Evolutionary conservation across 2,329 filamentous ascomycete genomes (phyloP).

Genomic region (Penicillium freii): DNA sequence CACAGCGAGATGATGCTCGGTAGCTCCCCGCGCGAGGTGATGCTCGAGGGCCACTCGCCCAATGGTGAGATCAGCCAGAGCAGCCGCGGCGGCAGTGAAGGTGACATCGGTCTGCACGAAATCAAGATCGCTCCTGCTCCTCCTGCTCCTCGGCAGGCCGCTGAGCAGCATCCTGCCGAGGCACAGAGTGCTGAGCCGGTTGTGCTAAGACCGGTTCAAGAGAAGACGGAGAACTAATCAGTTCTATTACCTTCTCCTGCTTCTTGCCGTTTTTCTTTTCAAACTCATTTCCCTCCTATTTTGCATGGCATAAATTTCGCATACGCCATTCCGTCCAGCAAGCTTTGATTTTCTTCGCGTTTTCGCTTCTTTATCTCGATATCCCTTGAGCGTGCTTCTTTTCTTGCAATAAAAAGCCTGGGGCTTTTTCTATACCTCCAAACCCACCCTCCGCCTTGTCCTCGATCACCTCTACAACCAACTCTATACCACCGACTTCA

Average conservation of each 20-base stretch:
- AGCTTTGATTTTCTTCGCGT: conserved; percentile 11
- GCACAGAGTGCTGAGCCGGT: conserved; percentile 14
- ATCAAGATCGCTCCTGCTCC: conserved; percentile 32
- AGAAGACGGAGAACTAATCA: conserved; percentile 22
- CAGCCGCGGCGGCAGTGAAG: conserved; percentile 33
- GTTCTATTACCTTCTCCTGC: background rate
- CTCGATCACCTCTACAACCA: background rate
- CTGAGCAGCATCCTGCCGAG: conserved; percentile 26
- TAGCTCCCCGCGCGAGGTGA: conserved; percentile 44
- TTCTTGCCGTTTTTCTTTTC: background rate
- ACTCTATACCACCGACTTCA: conserved; percentile 1
- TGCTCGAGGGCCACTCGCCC: conserved; percentile 25
- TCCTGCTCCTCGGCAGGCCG: conserved; percentile 32
- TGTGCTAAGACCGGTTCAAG: conserved; percentile 19
- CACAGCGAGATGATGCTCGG: conserved; percentile 62
- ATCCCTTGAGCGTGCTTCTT: conserved; percentile 29
- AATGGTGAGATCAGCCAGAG: conserved; percentile 30
- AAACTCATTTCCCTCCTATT: background rate
- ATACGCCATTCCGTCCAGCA: conserved; percentile 13
- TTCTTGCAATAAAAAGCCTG: conserved; percentile 17
- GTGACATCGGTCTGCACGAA: conserved; percentile 32
- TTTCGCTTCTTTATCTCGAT: conserved; percentile 23
- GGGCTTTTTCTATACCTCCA: conserved; percentile 21
- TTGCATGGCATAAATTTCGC: conserved; percentile 3
- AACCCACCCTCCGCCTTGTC: background rate